Evolutionary conservation across 2,329 filamentous ascomycete genomes (phyloP).

Genomic region (Aspergillus ochraceoroseus): DNA sequence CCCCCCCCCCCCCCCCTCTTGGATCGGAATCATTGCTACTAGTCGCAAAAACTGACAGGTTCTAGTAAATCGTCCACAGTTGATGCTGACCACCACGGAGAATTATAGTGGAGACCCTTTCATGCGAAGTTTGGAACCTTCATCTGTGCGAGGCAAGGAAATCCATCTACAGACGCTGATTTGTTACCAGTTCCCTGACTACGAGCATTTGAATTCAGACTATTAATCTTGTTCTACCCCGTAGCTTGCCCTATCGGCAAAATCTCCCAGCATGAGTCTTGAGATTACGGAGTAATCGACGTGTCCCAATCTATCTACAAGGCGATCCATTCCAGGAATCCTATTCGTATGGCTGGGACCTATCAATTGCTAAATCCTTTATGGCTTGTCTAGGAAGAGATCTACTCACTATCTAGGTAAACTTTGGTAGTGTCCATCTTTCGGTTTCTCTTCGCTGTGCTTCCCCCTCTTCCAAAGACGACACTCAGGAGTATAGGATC

Average conservation of each 20-base stretch:
- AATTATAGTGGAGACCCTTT: constrained; percentile 1
- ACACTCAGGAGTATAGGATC: no score
- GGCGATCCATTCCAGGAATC: not conserved
- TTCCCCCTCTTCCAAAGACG: no score
- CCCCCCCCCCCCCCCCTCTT: no score
- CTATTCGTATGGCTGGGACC: not conserved
- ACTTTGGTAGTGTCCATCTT: not conserved
- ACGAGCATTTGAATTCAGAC: not conserved
- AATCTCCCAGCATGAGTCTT: not conserved
- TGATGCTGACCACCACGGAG: constrained; percentile 4
- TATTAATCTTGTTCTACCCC: not conserved
- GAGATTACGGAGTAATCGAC: not conserved
- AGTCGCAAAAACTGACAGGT: constrained; percentile 1
- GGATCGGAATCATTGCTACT: no score
- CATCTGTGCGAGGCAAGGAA: not conserved
- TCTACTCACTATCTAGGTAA: not conserved
- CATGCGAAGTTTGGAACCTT: not conserved
- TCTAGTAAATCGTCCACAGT: not conserved
- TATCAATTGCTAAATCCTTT: not conserved
- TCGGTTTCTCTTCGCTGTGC: not conserved
- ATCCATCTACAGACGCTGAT: not conserved
- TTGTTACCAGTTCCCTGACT: not conserved
- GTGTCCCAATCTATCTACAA: not conserved
- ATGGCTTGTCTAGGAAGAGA: not conserved
- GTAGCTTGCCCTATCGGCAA: constrained; percentile 1